Percentiles rank a stretch among this genome's conserved stretches.
Evolutionary conservation across 306 rosid genomes (phyloP).

Genomic region (Vicia faba): DNA sequence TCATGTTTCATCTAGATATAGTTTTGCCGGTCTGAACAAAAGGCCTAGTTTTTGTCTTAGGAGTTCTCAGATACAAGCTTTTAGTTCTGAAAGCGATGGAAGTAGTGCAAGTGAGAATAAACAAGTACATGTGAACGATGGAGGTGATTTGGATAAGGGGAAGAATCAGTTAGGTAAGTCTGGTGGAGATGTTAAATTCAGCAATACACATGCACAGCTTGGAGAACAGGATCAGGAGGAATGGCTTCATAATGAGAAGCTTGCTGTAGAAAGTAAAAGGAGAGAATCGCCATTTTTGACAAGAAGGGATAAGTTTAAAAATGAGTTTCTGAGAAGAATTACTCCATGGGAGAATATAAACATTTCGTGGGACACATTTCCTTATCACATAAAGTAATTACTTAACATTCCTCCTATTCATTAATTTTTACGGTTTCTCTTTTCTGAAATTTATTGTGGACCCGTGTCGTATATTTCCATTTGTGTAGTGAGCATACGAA

Average conservation of each 20-base stretch:
- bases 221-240: slow-evolving; percentile 89
- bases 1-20: slow-evolving; percentile 41
- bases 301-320: slow-evolving; percentile 72
- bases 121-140: slow-evolving; percentile 62
- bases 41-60: slow-evolving; percentile 41
- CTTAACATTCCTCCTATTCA: slow-evolving; percentile 21
- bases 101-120: slow-evolving; percentile 79
- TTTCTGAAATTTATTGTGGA: slow-evolving; percentile 17
- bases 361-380: slow-evolving; percentile 91
- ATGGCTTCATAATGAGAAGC: slow-evolving; percentile 80
- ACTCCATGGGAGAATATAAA: slow-evolving; percentile 94
- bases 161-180: slow-evolving; percentile 47
- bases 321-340: slow-evolving; percentile 79
- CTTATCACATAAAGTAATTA: slow-evolving; percentile 80
- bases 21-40: slow-evolving; percentile 40
- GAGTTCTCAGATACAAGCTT: slow-evolving; percentile 53
- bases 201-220: slow-evolving; percentile 68
- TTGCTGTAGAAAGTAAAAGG: slow-evolving; percentile 65
- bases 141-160: slow-evolving; percentile 51
- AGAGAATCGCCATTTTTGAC: slow-evolving; percentile 79
- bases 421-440: slow-evolving; percentile 11
- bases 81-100: slow-evolving; percentile 89
- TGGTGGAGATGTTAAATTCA: slow-evolving; percentile 49
- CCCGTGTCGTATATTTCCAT: slow-evolving; percentile 28
- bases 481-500: slow-evolving; percentile 69